phyloP scores from a whole-genome alignment of 176 grass and related monocot species.

The Ananas comosus region DNA sequence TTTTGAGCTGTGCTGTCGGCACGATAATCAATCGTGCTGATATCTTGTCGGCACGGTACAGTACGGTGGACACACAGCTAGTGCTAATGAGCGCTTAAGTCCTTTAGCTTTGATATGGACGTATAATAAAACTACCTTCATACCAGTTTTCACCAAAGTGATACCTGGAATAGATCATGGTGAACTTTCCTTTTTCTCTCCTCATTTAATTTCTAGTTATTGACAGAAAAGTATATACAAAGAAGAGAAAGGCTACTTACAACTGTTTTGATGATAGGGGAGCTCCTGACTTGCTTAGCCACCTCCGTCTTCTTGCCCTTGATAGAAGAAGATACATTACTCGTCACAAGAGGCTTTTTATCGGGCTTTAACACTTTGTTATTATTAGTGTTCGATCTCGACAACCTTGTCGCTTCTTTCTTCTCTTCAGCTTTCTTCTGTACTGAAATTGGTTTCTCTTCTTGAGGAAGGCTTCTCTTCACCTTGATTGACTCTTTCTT shows the following conservation, averaged over 20 bases:
- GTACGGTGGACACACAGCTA: too few relatives aligned
- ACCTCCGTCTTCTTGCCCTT: slow-evolving; percentile 26
- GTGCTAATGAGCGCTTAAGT: too few relatives aligned
- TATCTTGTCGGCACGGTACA: too few relatives aligned
- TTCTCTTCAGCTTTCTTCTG: slow-evolving; percentile 32
- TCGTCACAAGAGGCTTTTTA: slow-evolving; percentile 28
- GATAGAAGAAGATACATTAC: slow-evolving; percentile 25
- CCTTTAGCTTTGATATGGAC: too few relatives aligned
- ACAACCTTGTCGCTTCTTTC: slow-evolving; percentile 23
- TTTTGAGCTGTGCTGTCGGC: too few relatives aligned
- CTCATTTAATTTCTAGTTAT: too few relatives aligned
- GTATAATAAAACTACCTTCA: too few relatives aligned
- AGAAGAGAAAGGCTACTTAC: slow-evolving; percentile 25
- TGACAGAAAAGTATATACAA: too few relatives aligned
- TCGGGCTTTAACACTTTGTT: slow-evolving; percentile 19
- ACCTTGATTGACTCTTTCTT: slow-evolving; percentile 11
- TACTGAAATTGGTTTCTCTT: slow-evolving; percentile 22
- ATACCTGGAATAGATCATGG: too few relatives aligned
- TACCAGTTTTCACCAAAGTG: too few relatives aligned
- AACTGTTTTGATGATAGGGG: slow-evolving; percentile 24
- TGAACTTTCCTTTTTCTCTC: too few relatives aligned
- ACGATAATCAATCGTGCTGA: too few relatives aligned
- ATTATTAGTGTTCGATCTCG: slow-evolving; percentile 16
- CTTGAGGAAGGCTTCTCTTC: slow-evolving; percentile 18
- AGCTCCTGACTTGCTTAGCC: slow-evolving; percentile 28